These are phyloP conservation scores for Pythium rhizo-oryzae DNA, from an alignment of 352 stramenopile genomes.

Conservation along the genomic window DNA sequence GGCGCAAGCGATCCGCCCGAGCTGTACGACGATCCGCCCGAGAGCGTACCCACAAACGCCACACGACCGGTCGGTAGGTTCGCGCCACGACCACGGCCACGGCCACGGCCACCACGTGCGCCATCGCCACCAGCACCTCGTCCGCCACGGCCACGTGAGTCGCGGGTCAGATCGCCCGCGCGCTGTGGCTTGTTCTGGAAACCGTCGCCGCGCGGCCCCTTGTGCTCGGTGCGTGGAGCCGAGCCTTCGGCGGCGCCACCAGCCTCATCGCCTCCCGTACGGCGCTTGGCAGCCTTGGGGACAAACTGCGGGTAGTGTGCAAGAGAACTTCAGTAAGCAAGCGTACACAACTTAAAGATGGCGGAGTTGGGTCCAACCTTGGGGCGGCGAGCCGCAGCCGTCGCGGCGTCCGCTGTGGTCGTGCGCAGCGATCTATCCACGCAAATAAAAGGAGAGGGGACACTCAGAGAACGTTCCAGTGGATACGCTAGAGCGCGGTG, in stretches of 20 bases:
- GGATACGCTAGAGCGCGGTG: neutral
- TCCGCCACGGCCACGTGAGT: constrained; percentile 25
- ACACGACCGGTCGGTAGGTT: constrained; percentile 69
- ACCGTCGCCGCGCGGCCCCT: constrained; percentile 17
- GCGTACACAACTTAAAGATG: neutral
- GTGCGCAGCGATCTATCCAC: constrained; percentile 61
- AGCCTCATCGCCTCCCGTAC: constrained; percentile 35
- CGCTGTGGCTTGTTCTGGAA: constrained; percentile 42
- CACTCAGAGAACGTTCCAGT: neutral
- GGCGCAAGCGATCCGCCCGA: constrained; percentile 39
- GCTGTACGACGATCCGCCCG: constrained; percentile 79
- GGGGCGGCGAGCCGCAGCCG: constrained; percentile 46
- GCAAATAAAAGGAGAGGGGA: neutral
- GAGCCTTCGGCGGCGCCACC: constrained; percentile 14
- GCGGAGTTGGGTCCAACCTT: constrained; percentile 34
- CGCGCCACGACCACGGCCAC: constrained; percentile 51
- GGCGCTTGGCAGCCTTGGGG: constrained; percentile 69
- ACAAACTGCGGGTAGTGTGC: constrained; percentile 50
- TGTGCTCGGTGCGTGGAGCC: constrained; percentile 17
- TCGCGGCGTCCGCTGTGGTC: constrained; percentile 34
- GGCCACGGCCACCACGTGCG: constrained; percentile 41
- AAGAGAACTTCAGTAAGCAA: neutral
- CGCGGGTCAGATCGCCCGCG: constrained; percentile 46
- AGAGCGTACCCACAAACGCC: constrained; percentile 80
- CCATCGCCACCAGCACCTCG: constrained; percentile 24